Evolutionary conservation across 176 grass and related monocot genomes (phyloP), one percentile per base, ranked within the genome.

Genomic region (Phoenix dactylifera): DNA sequence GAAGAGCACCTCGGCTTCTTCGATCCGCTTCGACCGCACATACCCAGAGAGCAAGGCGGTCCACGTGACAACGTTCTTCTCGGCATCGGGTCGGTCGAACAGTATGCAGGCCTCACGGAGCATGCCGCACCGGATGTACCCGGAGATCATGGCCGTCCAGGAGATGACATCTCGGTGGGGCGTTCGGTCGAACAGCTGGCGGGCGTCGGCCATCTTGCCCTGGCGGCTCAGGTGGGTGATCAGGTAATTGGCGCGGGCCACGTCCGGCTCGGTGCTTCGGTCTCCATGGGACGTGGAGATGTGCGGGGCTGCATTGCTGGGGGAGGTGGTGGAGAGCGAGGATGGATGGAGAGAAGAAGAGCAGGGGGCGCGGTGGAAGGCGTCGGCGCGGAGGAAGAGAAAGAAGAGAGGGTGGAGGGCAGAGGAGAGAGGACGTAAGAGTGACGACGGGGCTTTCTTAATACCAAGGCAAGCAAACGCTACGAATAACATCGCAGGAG

Each of bases 21-120:
- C 62, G 26, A 72, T 54, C 16, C 50, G 50, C 59, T 24, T 63
- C 2, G 25, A 72, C 22, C 70, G 58, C 26, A 63, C 18, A 24
- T 72, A 72, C 15, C 70, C 70, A 5, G 70, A 72, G 50, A 72
- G 51, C 58, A 72, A 55, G n/a, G 70, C 70, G 26, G 70, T 72
- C 70, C 70, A 72, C 18, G 70, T 72, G 26, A 72, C 26, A n/a
- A 72, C 70, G 49, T 72, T 72, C 70, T 63, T 72, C 50, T 63
- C 15, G 4, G 70, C 58, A n/a, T 72, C 70, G 1, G 58, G 6
- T 19, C 70, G 50, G 14, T 72, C 70, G 26, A 72, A 72, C 5
- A 72, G 59, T 5, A 7, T 12, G 16, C 59, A 50, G 5, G 70
- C 70, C 26, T 72, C 70, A 15, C 15, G 59, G 26, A 72, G 70